These are phyloP conservation scores for Exophiala viscosa DNA, from an alignment of 2,329 filamentous ascomycete species.

Conservation along the genomic window DNA sequence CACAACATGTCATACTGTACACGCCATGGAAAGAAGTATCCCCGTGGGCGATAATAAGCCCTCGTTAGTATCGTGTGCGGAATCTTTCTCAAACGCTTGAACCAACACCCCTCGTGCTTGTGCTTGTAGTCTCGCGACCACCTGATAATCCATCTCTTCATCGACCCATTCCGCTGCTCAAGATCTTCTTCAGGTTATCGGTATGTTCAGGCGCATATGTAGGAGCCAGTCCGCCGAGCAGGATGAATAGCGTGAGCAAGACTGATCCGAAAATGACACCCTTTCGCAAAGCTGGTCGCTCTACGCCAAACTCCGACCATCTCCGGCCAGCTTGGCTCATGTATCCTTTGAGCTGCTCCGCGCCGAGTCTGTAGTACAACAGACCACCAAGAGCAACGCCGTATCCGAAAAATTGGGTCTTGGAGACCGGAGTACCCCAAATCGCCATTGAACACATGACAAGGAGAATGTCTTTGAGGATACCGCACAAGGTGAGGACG, in stretches of 20 bases:
- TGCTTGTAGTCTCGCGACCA: neutral
- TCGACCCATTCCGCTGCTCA: conserved; percentile 21
- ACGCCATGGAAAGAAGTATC: neutral
- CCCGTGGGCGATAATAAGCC: neutral
- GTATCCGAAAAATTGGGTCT: conserved; percentile 74
- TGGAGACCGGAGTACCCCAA: conserved; percentile 68
- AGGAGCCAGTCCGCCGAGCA: conserved; percentile 66
- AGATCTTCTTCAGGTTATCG: conserved; percentile 24
- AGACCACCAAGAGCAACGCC: conserved; percentile 64
- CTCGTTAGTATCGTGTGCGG: too few species aligned
- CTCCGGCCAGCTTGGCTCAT: conserved; percentile 66
- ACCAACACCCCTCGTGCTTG: too few species aligned
- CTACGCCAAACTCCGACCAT: conserved; percentile 81
- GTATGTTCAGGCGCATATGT: conserved; percentile 36
- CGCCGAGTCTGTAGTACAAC: conserved; percentile 66
- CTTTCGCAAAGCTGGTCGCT: conserved; percentile 74
- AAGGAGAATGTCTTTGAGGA: conserved; percentile 83
- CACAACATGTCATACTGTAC: conserved; percentile 1
- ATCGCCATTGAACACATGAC: conserved; percentile 72
- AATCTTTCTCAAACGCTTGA: too few species aligned
- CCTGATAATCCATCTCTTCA: conserved; percentile 1
- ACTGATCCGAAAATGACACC: conserved; percentile 64
- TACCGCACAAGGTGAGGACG: conserved; percentile 79
- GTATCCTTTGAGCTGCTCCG: conserved; percentile 77
- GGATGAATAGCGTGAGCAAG: conserved; percentile 62